Evolutionary conservation across 164 flowering plant species (phyloP).

Genomic region (Tinospora cordifolia): DNA sequence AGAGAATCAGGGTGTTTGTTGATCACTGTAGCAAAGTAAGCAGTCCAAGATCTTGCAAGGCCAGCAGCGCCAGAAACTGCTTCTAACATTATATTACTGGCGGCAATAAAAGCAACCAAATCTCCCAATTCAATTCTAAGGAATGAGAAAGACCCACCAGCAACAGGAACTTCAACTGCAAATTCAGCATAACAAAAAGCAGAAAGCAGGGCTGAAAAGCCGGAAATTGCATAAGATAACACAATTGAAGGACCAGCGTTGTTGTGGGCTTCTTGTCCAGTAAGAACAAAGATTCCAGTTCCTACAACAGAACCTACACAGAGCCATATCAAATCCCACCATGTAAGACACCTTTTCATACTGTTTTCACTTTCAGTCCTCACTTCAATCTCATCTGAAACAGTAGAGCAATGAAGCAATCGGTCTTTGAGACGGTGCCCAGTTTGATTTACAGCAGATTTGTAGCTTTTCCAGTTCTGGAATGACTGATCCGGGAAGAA

Average conservation of each 20-base stretch:
- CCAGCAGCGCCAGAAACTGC: slow-evolving; percentile 70
- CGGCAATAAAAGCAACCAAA: slow-evolving; percentile 63
- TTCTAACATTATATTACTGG: slow-evolving; percentile 62
- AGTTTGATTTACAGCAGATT: no score
- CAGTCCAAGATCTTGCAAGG: slow-evolving; percentile 60
- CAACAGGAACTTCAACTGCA: slow-evolving; percentile 66
- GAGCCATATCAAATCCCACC: slow-evolving; percentile 88
- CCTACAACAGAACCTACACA: slow-evolving; percentile 80
- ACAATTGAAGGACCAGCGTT: slow-evolving; percentile 67
- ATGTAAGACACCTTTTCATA: slow-evolving; percentile 54
- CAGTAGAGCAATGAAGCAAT: slow-evolving; percentile 47
- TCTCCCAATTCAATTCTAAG: slow-evolving; percentile 67
- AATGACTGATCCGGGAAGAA: no score
- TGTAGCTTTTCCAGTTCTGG: no score
- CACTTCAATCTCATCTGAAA: slow-evolving; percentile 40
- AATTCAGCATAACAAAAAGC: slow-evolving; percentile 76
- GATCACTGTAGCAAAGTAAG: slow-evolving; percentile 56
- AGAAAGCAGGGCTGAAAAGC: slow-evolving; percentile 61
- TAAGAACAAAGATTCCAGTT: slow-evolving; percentile 71
- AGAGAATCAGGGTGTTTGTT: slow-evolving; percentile 37
- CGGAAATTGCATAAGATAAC: slow-evolving; percentile 51
- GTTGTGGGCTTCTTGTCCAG: slow-evolving; percentile 57
- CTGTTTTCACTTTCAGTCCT: slow-evolving; percentile 40
- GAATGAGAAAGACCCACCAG: slow-evolving; percentile 76
- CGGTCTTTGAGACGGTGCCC: neutral